Evolutionary conservation across 148 eudicot genomes (phyloP).

Genomic region (Mesembryanthemum crystallinum): DNA sequence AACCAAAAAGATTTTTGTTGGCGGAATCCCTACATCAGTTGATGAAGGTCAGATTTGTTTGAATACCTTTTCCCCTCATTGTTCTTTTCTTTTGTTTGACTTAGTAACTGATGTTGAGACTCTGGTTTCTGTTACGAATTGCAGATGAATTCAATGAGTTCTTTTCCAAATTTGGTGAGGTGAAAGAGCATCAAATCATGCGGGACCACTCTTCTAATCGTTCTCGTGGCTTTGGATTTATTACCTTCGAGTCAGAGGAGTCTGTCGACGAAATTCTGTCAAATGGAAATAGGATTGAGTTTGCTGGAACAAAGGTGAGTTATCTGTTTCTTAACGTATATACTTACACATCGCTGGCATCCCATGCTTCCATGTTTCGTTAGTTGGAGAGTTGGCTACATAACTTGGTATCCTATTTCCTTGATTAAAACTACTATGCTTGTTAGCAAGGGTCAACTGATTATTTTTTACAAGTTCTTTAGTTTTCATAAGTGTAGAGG

Average conservation of each 20-base stretch:
- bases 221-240: constrained; percentile 64
- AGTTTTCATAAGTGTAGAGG: no score
- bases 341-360: no score
- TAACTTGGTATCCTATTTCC: neutral
- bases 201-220: constrained; percentile 55
- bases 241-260: constrained; percentile 52
- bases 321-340: neutral
- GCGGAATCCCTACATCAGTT: constrained; percentile 58
- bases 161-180: constrained; percentile 50
- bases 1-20: constrained; percentile 59
- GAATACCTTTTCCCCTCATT: no score
- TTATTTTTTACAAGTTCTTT: no score
- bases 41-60: constrained; percentile 39
- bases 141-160: constrained; percentile 58
- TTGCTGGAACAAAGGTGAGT: constrained; percentile 59
- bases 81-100: neutral
- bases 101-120: neutral
- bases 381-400: neutral
- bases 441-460: no score
- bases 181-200: constrained; percentile 60
- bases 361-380: neutral
- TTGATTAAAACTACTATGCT: no score
- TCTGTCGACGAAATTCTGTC: constrained; percentile 54
- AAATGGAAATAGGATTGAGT: constrained; percentile 56
- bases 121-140: neutral